Conservation (phyloP, 768 basidiomycete species). For the Kwoniella newhampshirensis region DNA sequence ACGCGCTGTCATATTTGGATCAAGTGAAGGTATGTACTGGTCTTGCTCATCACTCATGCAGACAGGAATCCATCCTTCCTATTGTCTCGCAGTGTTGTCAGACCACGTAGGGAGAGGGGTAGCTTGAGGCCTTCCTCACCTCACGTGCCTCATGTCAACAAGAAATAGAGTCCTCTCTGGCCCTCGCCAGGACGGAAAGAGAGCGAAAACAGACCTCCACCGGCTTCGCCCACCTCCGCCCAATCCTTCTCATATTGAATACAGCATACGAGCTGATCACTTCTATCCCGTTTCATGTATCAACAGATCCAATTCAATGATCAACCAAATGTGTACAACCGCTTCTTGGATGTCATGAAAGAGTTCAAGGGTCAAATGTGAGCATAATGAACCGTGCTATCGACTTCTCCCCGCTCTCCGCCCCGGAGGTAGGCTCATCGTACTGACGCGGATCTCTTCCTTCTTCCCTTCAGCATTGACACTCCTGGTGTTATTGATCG, state of each 20-base stretch:
- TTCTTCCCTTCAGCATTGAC: slow-evolving; percentile 68
- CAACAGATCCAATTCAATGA: slow-evolving; percentile 71
- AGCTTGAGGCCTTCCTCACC: background rate
- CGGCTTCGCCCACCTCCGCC: slow-evolving; percentile 6
- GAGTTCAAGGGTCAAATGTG: slow-evolving; percentile 89
- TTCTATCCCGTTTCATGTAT: background rate
- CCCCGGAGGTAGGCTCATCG: background rate
- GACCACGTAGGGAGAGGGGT: background rate
- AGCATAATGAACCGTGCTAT: slow-evolving; percentile 11
- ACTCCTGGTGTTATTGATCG: slow-evolving; percentile 96
- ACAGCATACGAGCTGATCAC: background rate
- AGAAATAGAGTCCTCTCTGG: no score
- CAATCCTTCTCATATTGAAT: background rate
- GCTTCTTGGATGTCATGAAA: slow-evolving; percentile 96
- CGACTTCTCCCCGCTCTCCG: background rate
- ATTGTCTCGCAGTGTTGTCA: background rate
- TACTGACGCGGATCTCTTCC: background rate
- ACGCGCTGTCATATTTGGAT: slow-evolving; percentile 89
- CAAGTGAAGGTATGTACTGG: slow-evolving; percentile 70
- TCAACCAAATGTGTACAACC: slow-evolving; percentile 90
- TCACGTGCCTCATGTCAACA: no score
- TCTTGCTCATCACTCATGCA: no score
- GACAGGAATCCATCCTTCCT: background rate
- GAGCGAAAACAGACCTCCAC: slow-evolving; percentile 20
- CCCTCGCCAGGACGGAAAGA: background rate